A percentile compares a stretch with the other conserved stretches of the same genome.
phyloP scores from a whole-genome alignment of 2,329 filamentous ascomycete species.

The Fusarium tanahbumbuense region DNA sequence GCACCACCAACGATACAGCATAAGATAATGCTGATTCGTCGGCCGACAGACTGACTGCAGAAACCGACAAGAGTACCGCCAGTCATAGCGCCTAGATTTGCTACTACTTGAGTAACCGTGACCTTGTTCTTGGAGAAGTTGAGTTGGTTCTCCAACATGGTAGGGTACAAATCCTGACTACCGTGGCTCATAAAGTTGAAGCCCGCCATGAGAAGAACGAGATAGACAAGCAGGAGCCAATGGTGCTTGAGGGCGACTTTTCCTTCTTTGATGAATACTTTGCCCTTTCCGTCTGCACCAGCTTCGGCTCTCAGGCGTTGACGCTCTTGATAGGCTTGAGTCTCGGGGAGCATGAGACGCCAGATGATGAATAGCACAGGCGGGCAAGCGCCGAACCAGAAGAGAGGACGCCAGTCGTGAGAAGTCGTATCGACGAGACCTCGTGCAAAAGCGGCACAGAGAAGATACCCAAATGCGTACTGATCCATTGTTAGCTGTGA shows the following conservation, averaged over 20 bases:
- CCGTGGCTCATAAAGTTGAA: constrained; percentile 94
- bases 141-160: constrained; percentile 68
- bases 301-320: constrained; percentile 68
- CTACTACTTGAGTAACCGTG: constrained; percentile 77
- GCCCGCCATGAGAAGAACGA: constrained; percentile 88
- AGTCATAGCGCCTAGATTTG: constrained; percentile 75
- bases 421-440: constrained; percentile 80
- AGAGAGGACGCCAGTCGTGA: constrained; percentile 85
- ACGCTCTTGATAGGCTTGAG: constrained; percentile 75
- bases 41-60: constrained; percentile 75
- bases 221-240: constrained; percentile 83
- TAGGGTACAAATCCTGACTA: constrained; percentile 72
- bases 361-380: constrained; percentile 84
- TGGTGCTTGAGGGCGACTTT: constrained; percentile 82
- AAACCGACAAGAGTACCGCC: constrained; percentile 77
- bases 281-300: constrained; percentile 50
- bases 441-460: constrained; percentile 68
- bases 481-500: constrained; percentile 32
- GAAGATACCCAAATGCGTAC: constrained; percentile 74
- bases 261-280: constrained; percentile 77
- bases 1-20: constrained; percentile 76
- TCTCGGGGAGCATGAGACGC: constrained; percentile 83
- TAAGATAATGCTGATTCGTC: constrained; percentile 74
- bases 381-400: constrained; percentile 88
- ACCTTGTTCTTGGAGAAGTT: constrained; percentile 64